Base-by-base conservation (phyloP, 371 early-diverging fungal genomes). In the Syncephalastrum monosporum region DNA sequence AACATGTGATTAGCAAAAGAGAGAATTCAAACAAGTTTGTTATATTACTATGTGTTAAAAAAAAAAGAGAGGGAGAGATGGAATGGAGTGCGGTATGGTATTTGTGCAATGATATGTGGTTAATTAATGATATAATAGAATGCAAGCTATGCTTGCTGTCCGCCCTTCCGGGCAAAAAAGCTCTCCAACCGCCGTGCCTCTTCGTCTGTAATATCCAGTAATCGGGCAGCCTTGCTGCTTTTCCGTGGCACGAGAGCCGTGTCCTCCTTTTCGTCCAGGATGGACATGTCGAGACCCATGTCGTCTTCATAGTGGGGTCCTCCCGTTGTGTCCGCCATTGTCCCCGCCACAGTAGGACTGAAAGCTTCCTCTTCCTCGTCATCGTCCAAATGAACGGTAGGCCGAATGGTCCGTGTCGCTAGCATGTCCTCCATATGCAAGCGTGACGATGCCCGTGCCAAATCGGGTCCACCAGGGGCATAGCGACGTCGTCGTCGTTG, bases 351-450 rank as follows among this genome's bases (percentile, higher is more conserved):
- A 21, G 21, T 21, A 13, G 23, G 24, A 4, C 16, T 21, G 8
- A 24, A 12, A 12, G 42, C 12, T 16, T 29, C 29, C 3, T 29
- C 29, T 7, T 29, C 29, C 29, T 29, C 29, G 4, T 29, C 29
- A 33, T 59, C 59, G 17, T 60, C 58, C 21, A 56, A 15, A 0
- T 46, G 49, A 7, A 56, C 38, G 13, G 47, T 42, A 10, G 75
- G 73, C n/a, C 79, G 69, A 42, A 78, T 72, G 0, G 79, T 74
- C 42, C 45, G 63, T 10, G 71, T 78, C 5, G 69, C 79, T 47
- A 78, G 61, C 4, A 75, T 59, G 14, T 70, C 72, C 7, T 74
- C 72, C 64, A 69, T 63, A 29, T 29, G 15, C 64, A 50, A 12
- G 68, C 45, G 46, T 62, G 42, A 10, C 60, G 52, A 44, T 50